phyloP scores from a whole-genome alignment of 805 yeast species.

The Spathaspora sp. region DNA sequence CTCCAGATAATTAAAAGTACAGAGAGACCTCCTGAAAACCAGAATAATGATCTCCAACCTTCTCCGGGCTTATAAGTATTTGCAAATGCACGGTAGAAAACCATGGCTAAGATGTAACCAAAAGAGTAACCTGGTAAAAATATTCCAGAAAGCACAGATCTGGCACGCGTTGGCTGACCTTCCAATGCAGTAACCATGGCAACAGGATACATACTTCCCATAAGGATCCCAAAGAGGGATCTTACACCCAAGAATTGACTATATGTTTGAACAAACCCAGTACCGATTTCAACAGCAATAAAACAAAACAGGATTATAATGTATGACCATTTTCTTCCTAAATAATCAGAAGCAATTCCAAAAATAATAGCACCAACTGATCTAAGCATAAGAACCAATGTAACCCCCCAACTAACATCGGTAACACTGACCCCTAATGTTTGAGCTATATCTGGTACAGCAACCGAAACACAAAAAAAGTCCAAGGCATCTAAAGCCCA shows the following conservation, averaged over 20 bases:
- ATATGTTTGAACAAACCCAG: constrained; percentile 57
- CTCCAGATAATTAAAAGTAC: constrained; percentile 33
- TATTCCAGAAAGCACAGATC: constrained; percentile 61
- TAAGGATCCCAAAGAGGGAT: constrained; percentile 55
- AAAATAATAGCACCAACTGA: constrained; percentile 63
- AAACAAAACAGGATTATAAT: constrained; percentile 43
- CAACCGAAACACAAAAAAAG: constrained; percentile 55
- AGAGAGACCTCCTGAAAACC: constrained; percentile 63
- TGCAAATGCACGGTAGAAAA: constrained; percentile 61
- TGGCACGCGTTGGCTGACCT: constrained; percentile 49
- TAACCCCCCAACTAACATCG: constrained; percentile 63
- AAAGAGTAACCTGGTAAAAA: constrained; percentile 81
- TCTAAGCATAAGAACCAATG: constrained; percentile 65
- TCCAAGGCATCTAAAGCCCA: constrained; percentile 71
- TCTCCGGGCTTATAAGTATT: constrained; percentile 40
- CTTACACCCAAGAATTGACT: constrained; percentile 58
- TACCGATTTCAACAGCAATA: constrained; percentile 55
- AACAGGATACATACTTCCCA: constrained; percentile 57
- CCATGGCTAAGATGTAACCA: constrained; percentile 63
- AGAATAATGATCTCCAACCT: constrained; percentile 63
- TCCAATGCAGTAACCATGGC: constrained; percentile 53
- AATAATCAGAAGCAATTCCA: constrained; percentile 56
- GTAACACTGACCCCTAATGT: constrained; percentile 43
- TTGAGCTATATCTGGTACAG: constrained; percentile 44
- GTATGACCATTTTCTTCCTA: constrained; percentile 61